A percentile compares a stretch with the other conserved stretches of the same genome.
These are phyloP conservation scores for Globisporangium echinulatum DNA, from an alignment of 352 stramenopile species.

Conservation along the genomic window DNA sequence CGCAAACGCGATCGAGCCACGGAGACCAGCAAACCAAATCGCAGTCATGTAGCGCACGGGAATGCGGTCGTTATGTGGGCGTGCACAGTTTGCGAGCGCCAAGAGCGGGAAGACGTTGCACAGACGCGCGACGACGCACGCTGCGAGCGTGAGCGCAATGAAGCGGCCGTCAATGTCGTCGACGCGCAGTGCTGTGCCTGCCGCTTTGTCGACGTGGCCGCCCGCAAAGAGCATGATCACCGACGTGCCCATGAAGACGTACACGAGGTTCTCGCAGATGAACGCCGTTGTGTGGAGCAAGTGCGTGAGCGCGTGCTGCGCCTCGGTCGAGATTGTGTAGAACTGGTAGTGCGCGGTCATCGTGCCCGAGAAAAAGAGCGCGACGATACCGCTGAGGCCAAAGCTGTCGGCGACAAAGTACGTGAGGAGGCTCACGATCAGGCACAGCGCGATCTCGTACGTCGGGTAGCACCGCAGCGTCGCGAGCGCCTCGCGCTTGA, in stretches of 20 bases:
- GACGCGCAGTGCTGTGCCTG: constrained; percentile 48
- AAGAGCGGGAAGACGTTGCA: constrained; percentile 77
- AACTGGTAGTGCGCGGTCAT: constrained; percentile 88
- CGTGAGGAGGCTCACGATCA: constrained; percentile 83
- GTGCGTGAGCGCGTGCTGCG: constrained; percentile 81
- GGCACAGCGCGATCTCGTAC: constrained; percentile 82
- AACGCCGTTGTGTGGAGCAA: constrained; percentile 79
- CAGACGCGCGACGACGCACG: constrained; percentile 64
- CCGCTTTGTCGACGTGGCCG: constrained; percentile 47
- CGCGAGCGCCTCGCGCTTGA: constrained; percentile 68
- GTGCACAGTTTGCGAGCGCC: constrained; percentile 64
- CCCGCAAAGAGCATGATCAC: constrained; percentile 78
- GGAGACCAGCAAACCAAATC: constrained; percentile 91
- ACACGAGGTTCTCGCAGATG: constrained; percentile 79
- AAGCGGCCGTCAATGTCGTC: constrained; percentile 81
- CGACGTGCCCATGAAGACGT: constrained; percentile 84
- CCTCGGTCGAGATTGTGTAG: constrained; percentile 75
- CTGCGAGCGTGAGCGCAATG: constrained; percentile 66
- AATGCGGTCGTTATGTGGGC: constrained; percentile 48
- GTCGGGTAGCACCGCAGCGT: constrained; percentile 75
- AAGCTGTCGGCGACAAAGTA: constrained; percentile 79
- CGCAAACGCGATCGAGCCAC: constrained; percentile 91
- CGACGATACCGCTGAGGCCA: constrained; percentile 89
- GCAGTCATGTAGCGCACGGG: constrained; percentile 69
- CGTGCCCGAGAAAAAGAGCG: constrained; percentile 90